Conservation (phyloP, 2,329 filamentous ascomycete genomes). For the Gyromitra esculenta region DNA sequence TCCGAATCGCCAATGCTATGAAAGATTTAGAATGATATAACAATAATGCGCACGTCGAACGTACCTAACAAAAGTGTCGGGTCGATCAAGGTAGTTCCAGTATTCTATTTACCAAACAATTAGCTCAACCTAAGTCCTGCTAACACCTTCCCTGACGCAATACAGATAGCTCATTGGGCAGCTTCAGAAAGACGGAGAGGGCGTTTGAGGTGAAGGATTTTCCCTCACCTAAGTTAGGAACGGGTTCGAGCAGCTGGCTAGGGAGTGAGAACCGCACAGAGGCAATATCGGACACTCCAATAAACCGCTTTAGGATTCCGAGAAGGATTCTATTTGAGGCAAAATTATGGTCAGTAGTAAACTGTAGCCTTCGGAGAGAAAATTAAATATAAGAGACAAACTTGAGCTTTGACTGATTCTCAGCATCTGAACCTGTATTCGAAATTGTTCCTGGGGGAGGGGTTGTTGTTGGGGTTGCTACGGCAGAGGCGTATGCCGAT, state of each 20-base stretch:
- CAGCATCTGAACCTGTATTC: constrained; percentile 48
- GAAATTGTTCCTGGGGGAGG: constrained; percentile 50
- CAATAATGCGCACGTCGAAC: not conserved
- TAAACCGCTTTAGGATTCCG: constrained; percentile 72
- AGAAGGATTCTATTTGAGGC: constrained; percentile 49
- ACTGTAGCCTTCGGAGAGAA: not conserved
- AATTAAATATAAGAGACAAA: constrained; percentile 14
- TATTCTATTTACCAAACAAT: constrained; percentile 71
- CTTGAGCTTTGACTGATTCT: constrained; percentile 55
- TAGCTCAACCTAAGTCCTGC: constrained; percentile 9
- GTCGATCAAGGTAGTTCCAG: constrained; percentile 97
- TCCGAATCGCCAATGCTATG: constrained; percentile 83
- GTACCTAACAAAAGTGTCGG: constrained; percentile 76
- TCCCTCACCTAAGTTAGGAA: constrained; percentile 79
- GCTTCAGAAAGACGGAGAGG: constrained; percentile 12
- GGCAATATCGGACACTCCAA: constrained; percentile 94
- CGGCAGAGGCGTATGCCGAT: constrained; percentile 37
- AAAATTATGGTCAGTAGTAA: constrained; percentile 22
- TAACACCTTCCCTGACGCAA: not conserved
- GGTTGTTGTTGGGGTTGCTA: constrained; percentile 46
- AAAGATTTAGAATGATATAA: constrained; percentile 44
- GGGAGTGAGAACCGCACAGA: constrained; percentile 95
- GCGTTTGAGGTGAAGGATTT: not conserved
- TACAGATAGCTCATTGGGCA: constrained; percentile 18
- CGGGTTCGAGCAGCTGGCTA: constrained; percentile 93